Evolutionary conservation across 1,284 basidiomycete genomes (phyloP).

Genomic region (Ustilago lituana): DNA sequence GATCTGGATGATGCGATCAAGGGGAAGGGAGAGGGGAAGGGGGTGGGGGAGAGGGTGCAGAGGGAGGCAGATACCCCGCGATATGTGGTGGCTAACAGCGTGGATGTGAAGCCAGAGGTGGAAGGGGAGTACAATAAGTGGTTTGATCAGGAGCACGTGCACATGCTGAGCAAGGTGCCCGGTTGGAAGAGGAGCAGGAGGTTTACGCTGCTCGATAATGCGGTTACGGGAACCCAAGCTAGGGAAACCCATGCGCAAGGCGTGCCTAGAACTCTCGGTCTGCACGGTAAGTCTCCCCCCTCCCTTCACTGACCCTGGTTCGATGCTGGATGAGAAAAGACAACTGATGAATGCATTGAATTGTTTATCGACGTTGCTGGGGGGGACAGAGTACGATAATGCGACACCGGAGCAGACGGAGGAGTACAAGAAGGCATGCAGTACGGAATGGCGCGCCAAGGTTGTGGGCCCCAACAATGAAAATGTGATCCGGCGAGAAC

Average conservation of each 20-base stretch:
- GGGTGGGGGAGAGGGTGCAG: too few relatives aligned
- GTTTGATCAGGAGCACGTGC: conserved; percentile 52
- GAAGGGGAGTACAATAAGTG: conserved; percentile 46
- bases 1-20: conserved; percentile 14
- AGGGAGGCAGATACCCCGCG: conserved; percentile 24
- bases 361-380: neutral
- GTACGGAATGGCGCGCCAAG: conserved; percentile 40
- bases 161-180: conserved; percentile 39
- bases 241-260: conserved; percentile 13
- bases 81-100: conserved; percentile 48
- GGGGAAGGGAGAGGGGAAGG: too few relatives aligned
- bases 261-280: conserved; percentile 38
- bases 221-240: conserved; percentile 22
- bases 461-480: conserved; percentile 16
- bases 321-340: too few relatives aligned
- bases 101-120: conserved; percentile 18
- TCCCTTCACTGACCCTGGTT: too few relatives aligned
- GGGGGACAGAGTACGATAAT: conserved; percentile 26
- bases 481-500: conserved; percentile 44
- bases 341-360: too few relatives aligned
- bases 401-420: conserved; percentile 15
- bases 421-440: conserved; percentile 39
- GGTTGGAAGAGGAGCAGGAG: conserved; percentile 58
- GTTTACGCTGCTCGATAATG: conserved; percentile 56
- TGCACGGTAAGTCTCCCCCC: conserved; percentile 44